Evolutionary conservation across 805 yeast species (phyloP), one percentile per base, ranked within the genome.

Genomic region (Wickerhamomyces alni): DNA sequence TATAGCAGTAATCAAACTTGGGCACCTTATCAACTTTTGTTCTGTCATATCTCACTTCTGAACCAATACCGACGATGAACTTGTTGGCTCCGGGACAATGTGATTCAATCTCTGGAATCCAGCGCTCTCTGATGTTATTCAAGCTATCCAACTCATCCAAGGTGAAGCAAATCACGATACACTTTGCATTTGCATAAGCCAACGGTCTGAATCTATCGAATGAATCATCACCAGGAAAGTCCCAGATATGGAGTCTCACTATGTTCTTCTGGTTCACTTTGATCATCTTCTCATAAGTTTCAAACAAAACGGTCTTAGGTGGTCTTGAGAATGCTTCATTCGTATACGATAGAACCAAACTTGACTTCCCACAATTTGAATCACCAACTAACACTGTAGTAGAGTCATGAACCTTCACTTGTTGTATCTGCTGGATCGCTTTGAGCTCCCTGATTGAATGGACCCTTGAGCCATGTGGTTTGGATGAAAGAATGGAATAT

Each of bases 161-260:
- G 8, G 58, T 57, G 55, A 67, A 67, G 46, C 72, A 67, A 29
- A 66, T 58, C 45, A 66, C 46, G 28, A 65, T 57, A 31, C 58
- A 63, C 35, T 59, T 55, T 22, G 68, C 63, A 55, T 60, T 62
- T 10, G 64, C 68, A 55, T 67, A 67, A 7, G 60, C 62, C 52
- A 65, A 59, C 4, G 72, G 72, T 47, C 72, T 52, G 41, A 67
- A 55, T 35, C 72, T 55, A 50, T 67, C 72, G 58, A 54, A 62
- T 35, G 46, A 53, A 18, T 61, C 61, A 40, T 55, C 55, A 11
- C 69, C 69, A 5, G 67, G 67, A 35, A 67, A 58, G 54, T 67
- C 72, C 70, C 71, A 67, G n/a, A 67, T 59, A 30, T 45, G 48
- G 33, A 55, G 45, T 26, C 58, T 61, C 41, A 64, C 54, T 32